A percentile compares a stretch with the other conserved stretches of the same genome.
phyloP scores from a whole-genome alignment of 2,329 filamentous ascomycete species.

The Neofusicoccum parvum region DNA sequence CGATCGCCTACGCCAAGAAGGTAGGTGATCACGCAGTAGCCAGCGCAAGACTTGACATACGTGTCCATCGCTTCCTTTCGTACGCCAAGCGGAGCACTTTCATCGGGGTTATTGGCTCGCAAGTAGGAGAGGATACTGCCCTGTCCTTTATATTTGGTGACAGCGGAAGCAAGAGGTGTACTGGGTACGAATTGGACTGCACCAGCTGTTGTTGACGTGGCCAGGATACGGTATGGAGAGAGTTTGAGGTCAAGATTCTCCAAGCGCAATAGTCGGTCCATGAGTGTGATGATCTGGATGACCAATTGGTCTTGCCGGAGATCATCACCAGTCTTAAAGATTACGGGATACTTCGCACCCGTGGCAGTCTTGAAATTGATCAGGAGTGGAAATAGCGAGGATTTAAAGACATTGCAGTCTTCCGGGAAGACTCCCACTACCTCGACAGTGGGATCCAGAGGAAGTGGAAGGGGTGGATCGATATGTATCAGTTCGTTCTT shows the following conservation, averaged over 20 bases:
- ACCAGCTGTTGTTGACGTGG: constrained; percentile 85
- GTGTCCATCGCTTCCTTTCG: constrained; percentile 92
- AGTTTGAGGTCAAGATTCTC: constrained; percentile 95
- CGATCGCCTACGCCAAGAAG: constrained; percentile 94
- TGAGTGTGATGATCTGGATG: constrained; percentile 95
- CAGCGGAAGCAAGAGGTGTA: constrained; percentile 78
- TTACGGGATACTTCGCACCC: constrained; percentile 80
- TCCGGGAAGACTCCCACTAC: constrained; percentile 81
- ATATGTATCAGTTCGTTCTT: constrained; percentile 86
- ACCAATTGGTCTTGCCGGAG: constrained; percentile 95
- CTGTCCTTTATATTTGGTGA: constrained; percentile 75
- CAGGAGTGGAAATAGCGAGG: constrained; percentile 86
- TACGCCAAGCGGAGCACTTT: constrained; percentile 77
- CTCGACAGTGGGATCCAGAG: constrained; percentile 80
- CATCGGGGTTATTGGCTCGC: constrained; percentile 85
- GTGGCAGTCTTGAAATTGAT: constrained; percentile 83
- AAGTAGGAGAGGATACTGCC: constrained; percentile 72
- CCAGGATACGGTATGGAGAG: constrained; percentile 93
- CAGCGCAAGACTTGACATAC: constrained; percentile 92
- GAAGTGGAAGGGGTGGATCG: constrained; percentile 83
- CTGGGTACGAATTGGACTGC: constrained; percentile 93
- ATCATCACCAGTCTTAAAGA: constrained; percentile 98
- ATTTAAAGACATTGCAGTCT: constrained; percentile 92
- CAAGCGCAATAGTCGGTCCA: constrained; percentile 93
- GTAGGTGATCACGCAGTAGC: constrained; percentile 98